Base-by-base conservation (phyloP, 768 basidiomycete genomes). In the Candolleomyces aberdarensis region DNA sequence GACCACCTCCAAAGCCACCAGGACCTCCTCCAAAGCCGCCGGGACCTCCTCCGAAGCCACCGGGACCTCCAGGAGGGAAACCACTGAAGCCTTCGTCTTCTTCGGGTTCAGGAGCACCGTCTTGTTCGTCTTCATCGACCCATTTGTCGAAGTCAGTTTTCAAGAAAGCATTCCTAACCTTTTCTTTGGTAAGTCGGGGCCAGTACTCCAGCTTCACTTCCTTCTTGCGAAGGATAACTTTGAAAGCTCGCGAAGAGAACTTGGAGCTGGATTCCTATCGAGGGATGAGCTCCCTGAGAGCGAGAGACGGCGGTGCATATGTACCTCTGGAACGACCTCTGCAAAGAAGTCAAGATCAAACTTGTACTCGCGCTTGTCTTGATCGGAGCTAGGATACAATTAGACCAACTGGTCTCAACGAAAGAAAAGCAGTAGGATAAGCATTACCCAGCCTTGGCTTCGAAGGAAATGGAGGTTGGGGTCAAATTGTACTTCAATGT, bases 121-220 rank as follows among this genome's bases (percentile, higher is more conserved):
- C 90, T 76, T 98, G 96, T 72, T 98, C 96, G 71, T 98, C 96
- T 78, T 98, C 96, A 69, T 98, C 96, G 46, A 91, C 89, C 95
- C 95, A 98, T 78, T 92, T 96, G 65, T 80, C 80, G 73, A 98
- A 98, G 74, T 98, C 93, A 49, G 94, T 97, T 83, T 97, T 98
- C 74, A 98, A 78, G 76, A 85, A 96, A 60, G 86, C 78, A 55
- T 81, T 85, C 75, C 84, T 92, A 62, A 84, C 70, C 74, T 94
- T 96, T 62, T 91, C 91, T 74, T 96, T 94, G 51, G 92, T 94
- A 56, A 98, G 79, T 60, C 96, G 85, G 26, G 93, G 92, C 96
- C 96, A 98, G 75, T 83, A 98, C 66, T 94, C 96, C 14, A 76
- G 71, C 70, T 87, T 75, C 32, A 72, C 68, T 59, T 87, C 86